These are phyloP conservation scores for Paecilomyces niveus DNA, from an alignment of 2,329 filamentous ascomycete genomes.

Conservation along the genomic window DNA sequence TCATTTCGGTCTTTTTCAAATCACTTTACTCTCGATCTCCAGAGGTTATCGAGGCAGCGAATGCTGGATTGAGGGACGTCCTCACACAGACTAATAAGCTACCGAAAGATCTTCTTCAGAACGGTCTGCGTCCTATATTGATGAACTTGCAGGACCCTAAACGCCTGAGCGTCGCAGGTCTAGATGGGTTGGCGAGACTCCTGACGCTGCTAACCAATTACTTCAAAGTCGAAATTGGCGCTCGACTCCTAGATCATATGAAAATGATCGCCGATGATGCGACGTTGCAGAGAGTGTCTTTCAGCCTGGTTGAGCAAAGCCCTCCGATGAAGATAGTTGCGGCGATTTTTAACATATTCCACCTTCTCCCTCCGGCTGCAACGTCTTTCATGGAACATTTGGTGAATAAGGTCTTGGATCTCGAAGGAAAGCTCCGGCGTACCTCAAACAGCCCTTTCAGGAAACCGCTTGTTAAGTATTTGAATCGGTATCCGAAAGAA, in stretches of 20 bases:
- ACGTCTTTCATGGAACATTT: slow-evolving; percentile 85
- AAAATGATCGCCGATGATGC: slow-evolving; percentile 78
- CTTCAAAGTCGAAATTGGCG: slow-evolving; percentile 97
- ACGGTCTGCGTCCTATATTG: slow-evolving; percentile 87
- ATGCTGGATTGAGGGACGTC: slow-evolving; percentile 80
- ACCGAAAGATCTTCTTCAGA: slow-evolving; percentile 91
- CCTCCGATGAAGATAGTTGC: slow-evolving; percentile 89
- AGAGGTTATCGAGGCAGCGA: slow-evolving; percentile 88
- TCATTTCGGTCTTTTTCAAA: slow-evolving; percentile 96
- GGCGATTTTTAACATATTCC: slow-evolving; percentile 93
- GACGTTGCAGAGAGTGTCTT: slow-evolving; percentile 81
- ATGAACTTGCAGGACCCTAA: slow-evolving; percentile 94
- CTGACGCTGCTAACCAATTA: slow-evolving; percentile 92
- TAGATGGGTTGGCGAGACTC: slow-evolving; percentile 85
- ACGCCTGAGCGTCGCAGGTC: slow-evolving; percentile 75
- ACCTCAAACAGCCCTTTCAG: slow-evolving; percentile 91
- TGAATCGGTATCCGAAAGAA: slow-evolving; percentile 88
- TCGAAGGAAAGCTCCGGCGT: slow-evolving; percentile 76
- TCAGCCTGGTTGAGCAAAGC: slow-evolving; percentile 90
- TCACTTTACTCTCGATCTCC: slow-evolving; percentile 89
- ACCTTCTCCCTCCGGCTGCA: slow-evolving; percentile 84
- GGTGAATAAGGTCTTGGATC: slow-evolving; percentile 79
- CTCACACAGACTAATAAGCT: slow-evolving; percentile 83
- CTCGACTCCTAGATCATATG: slow-evolving; percentile 87
- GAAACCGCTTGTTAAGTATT: slow-evolving; percentile 79